Percentiles rank a stretch among this genome's conserved stretches.
Conservation (phyloP, 202 grass and related monocot species). For the Carex sylvatica region DNA sequence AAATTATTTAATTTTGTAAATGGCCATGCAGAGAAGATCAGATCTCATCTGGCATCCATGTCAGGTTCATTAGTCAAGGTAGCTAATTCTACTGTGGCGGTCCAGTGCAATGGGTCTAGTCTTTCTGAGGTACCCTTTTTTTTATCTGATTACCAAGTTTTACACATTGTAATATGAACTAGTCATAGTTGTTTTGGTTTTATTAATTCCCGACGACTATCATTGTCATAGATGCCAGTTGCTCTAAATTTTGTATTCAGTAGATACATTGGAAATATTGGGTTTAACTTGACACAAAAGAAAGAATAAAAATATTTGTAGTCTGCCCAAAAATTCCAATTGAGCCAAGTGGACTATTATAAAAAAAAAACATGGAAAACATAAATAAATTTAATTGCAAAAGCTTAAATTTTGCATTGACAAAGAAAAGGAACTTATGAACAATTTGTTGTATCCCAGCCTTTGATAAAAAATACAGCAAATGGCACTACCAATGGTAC, state of each 20-base stretch:
- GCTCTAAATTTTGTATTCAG: slow-evolving; percentile 1
- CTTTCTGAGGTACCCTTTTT: slow-evolving; percentile 58
- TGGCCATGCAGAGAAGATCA: slow-evolving; percentile 43
- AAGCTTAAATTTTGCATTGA: slow-evolving; percentile 3
- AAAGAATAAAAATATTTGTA: neutral
- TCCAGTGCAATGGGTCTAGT: slow-evolving; percentile 22
- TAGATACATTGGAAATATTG: neutral
- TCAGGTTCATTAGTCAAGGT: slow-evolving; percentile 36
- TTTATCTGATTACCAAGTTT: slow-evolving; percentile 2
- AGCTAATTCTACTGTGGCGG: slow-evolving; percentile 12
- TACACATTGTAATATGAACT: neutral
- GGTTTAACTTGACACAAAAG: slow-evolving; percentile 3
- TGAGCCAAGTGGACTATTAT: neutral
- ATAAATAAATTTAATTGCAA: neutral
- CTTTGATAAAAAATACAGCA: slow-evolving; percentile 42
- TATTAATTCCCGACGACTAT: neutral
- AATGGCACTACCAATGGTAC: slow-evolving; percentile 16
- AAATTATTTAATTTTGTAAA: slow-evolving; percentile 52
- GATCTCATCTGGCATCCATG: slow-evolving; percentile 45
- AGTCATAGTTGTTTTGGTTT: neutral
- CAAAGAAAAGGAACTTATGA: neutral
- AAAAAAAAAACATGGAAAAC: neutral
- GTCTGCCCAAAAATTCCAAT: neutral
- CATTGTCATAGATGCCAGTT: neutral
- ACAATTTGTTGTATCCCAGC: slow-evolving; percentile 36